These are phyloP conservation scores for Fusarium heterosporum DNA, from an alignment of 2,329 filamentous ascomycete species.

Conservation along the genomic window DNA sequence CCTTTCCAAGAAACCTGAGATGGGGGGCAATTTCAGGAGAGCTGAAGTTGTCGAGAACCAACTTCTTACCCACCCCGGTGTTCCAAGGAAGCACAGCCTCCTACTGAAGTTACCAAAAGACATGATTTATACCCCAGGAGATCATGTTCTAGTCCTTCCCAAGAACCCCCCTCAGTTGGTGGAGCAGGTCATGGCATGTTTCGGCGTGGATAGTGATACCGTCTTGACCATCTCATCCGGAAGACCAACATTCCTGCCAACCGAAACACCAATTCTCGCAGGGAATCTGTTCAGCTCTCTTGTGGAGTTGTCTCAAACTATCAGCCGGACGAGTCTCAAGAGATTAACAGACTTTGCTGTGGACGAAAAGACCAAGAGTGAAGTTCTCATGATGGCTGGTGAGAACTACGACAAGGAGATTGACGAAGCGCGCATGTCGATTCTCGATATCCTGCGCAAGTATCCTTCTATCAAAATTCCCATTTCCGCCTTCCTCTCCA, in stretches of 20 bases:
- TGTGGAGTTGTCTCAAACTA: constrained; percentile 78
- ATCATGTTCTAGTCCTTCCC: constrained; percentile 80
- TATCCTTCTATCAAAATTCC: constrained; percentile 70
- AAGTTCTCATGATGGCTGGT: constrained; percentile 61
- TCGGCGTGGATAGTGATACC: constrained; percentile 76
- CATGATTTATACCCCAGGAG: constrained; percentile 75
- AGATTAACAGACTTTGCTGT: constrained; percentile 51
- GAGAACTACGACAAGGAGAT: constrained; percentile 62
- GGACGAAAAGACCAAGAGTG: constrained; percentile 60
- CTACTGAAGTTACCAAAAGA: constrained; percentile 74
- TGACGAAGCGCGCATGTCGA: constrained; percentile 67
- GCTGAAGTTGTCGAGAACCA: constrained; percentile 17
- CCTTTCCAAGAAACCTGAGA: background rate
- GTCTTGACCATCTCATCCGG: constrained; percentile 68
- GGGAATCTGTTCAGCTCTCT: constrained; percentile 74
- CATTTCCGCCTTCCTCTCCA: constrained; percentile 74
- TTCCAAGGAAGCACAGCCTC: constrained; percentile 68
- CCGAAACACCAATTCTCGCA: constrained; percentile 67
- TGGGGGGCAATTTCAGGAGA: constrained; percentile 27
- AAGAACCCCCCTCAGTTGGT: constrained; percentile 74
- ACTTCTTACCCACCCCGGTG: constrained; percentile 22
- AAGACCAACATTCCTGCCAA: constrained; percentile 65
- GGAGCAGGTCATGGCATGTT: constrained; percentile 72
- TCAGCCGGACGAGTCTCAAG: constrained; percentile 69
- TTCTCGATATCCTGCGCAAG: constrained; percentile 76